Base-by-base conservation (phyloP, 345 rosid genomes). In the Pistacia integerrima region DNA sequence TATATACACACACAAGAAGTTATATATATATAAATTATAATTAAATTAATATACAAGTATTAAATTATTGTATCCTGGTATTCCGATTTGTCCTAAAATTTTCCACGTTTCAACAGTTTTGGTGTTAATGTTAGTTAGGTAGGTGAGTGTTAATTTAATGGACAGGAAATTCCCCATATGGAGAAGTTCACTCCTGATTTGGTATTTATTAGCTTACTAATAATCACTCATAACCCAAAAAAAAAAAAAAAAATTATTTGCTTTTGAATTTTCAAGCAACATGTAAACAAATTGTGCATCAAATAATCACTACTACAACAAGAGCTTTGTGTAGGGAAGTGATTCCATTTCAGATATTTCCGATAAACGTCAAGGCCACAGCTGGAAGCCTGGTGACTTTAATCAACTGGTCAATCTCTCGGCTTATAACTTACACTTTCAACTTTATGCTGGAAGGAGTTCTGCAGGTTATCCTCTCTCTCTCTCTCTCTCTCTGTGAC, bases 121-220 rank as follows among this genome's bases (percentile, higher is more conserved):
- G 33, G 33, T 30, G 33, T 30, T 30, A 30, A 30, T 30, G 33
- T 30, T 30, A 30, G 33, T 30, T 30, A 30, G 3, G 33, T 30
- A 30, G 33, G 33, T 30, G 33, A 30, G 33, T 25, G 25, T 25
- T 25, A 18, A 16, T 74, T 74, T 20, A 9, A 16, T 79, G 33
- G 67, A 25, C 77, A 86, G 89, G 79, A 74, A 9, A 44, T 66
- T 65, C 55, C 74, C 33, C 52, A 67, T 3, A 9, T 73, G 73
- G 75, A 82, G 38, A 78, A 79, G 28, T 68, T 73, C 60, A 77
- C 85, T 49, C 81, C 88, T 2, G 51, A 77, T 74, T 11, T 90
- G 70, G 67, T 71, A 3, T 76, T 74, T 44, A 76, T 77, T 0
- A 82, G 88, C 69, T 46, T 83, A 49, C 38, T 83, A 86, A 91